Conservation (phyloP, 73 alveolate genomes). For the Diophrys sp. region DNA sequence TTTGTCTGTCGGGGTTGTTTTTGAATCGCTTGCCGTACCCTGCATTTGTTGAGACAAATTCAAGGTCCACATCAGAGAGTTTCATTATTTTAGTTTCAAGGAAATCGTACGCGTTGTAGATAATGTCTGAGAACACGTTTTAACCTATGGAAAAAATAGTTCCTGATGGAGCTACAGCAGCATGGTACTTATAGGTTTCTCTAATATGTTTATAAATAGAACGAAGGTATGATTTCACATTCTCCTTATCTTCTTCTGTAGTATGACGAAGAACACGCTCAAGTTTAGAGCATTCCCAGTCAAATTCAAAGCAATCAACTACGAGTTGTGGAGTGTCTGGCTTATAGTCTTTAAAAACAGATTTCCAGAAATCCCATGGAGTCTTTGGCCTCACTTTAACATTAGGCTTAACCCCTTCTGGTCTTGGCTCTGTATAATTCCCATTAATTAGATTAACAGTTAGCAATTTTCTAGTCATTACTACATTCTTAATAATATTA, state of each 20-base stretch:
- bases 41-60: conserved; percentile 63
- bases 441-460: neutral
- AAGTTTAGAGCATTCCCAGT: conserved; percentile 47
- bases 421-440: conserved; percentile 43
- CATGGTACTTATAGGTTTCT: conserved; percentile 54
- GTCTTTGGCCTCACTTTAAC: conserved; percentile 37
- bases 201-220: conserved; percentile 12
- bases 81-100: conserved; percentile 44
- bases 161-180: conserved; percentile 68
- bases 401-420: conserved; percentile 20
- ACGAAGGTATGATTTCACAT: conserved; percentile 13
- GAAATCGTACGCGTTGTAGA: conserved; percentile 30
- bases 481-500: conserved; percentile 41
- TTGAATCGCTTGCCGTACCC: conserved; percentile 22
- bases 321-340: conserved; percentile 31
- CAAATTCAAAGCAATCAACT: conserved; percentile 49
- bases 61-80: conserved; percentile 50
- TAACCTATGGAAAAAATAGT: conserved; percentile 47
- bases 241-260: neutral
- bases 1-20: conserved; percentile 48
- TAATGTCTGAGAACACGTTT: conserved; percentile 53
- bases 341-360: conserved; percentile 29
- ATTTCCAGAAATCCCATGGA: conserved; percentile 59
- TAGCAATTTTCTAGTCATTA: conserved; percentile 9
- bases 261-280: neutral